phyloP scores from a whole-genome alignment of 2,329 filamentous ascomycete genomes.

The Fusarium paranaense region DNA sequence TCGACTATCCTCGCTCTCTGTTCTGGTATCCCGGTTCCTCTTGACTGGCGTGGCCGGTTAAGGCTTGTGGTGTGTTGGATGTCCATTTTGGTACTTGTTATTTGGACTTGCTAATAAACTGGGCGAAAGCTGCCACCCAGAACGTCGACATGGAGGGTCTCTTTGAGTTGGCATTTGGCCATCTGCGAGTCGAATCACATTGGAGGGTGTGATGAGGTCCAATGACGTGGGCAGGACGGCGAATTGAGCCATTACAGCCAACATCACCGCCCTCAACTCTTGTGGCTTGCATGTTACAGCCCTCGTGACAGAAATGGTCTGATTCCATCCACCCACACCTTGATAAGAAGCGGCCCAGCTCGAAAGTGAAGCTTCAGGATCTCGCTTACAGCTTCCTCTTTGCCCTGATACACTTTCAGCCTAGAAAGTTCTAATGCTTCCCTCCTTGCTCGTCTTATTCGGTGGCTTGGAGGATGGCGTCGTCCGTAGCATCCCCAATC shows the following conservation, averaged over 20 bases:
- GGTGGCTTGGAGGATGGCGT: neutral
- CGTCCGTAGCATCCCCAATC: neutral
- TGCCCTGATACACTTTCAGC: neutral
- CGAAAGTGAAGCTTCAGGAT: neutral
- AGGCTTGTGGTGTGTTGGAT: neutral
- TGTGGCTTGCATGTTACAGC: neutral
- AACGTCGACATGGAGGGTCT: neutral
- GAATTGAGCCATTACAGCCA: neutral
- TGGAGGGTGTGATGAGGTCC: neutral
- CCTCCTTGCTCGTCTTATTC: neutral
- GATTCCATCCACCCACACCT: neutral
- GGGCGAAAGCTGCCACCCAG: neutral
- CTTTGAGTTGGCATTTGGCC: neutral
- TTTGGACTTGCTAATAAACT: neutral
- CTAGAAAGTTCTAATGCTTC: neutral
- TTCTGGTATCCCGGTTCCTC: too few species aligned
- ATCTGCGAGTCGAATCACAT: neutral
- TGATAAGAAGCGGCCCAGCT: neutral
- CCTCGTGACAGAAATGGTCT: neutral
- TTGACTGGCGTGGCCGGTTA: neutral
- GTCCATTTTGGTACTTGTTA: neutral
- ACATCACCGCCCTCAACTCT: neutral
- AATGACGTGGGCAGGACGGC: neutral
- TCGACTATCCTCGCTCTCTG: too few species aligned
- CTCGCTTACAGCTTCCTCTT: neutral